A percentile compares a stretch with the other conserved stretches of the same genome.
phyloP scores from a whole-genome alignment of 169 alveolate species.

The Toxoplasma gondii region DNA sequence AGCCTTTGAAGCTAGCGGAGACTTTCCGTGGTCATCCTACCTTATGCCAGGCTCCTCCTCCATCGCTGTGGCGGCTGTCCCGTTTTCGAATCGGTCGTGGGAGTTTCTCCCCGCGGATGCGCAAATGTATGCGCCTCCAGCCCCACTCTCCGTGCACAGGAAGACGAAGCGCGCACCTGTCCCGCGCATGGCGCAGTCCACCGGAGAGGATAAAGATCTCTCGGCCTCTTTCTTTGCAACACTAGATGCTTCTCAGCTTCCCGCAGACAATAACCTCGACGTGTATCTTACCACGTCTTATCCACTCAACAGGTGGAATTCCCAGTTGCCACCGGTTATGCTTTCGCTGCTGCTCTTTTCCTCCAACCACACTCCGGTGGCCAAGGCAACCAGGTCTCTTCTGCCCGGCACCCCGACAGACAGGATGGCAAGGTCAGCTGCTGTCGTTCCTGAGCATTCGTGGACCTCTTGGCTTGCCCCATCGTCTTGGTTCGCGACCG shows the following conservation, averaged over 20 bases:
- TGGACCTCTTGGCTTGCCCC: background rate
- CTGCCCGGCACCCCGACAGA: background rate
- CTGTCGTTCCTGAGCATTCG: background rate
- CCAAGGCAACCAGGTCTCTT: conserved; percentile 31
- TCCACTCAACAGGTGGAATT: background rate
- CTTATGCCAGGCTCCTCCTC: background rate
- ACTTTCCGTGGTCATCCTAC: background rate
- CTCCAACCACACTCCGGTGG: background rate
- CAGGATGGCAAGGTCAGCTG: background rate
- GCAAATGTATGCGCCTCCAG: conserved; percentile 41
- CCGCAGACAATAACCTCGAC: conserved; percentile 14
- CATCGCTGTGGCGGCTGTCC: conserved; percentile 52
- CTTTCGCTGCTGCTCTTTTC: conserved; percentile 37
- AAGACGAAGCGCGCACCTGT: background rate
- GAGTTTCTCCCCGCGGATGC: conserved; percentile 55
- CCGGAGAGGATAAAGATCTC: background rate
- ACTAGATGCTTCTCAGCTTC: background rate
- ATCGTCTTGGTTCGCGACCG: background rate
- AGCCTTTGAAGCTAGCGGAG: background rate
- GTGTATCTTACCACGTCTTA: background rate
- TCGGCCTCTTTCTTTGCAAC: conserved; percentile 19
- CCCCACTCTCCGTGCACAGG: conserved; percentile 10
- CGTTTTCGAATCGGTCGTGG: conserved; percentile 55
- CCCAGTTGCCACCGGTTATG: conserved; percentile 4
- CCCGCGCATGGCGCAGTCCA: background rate